phyloP scores from a whole-genome alignment of 192 early-diverging fungal species.

The Entophlyctis luteolus region DNA sequence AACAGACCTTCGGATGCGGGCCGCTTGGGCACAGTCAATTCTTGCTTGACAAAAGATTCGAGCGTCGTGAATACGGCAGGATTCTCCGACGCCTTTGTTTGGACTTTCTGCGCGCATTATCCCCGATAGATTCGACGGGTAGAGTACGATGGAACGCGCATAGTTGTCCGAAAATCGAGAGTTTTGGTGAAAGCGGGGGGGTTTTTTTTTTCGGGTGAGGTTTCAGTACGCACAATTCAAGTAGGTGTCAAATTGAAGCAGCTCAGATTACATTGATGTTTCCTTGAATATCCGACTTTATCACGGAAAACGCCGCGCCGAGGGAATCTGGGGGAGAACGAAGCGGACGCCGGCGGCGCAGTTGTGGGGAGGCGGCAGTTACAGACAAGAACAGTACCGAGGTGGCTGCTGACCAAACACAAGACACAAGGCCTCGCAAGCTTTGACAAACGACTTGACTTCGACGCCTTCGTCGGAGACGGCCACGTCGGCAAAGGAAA shows the following conservation, averaged over 20 bases:
- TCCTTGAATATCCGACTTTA: conserved; percentile 87
- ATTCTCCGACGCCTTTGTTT: conserved; percentile 64
- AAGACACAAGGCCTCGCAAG: conserved; percentile 16
- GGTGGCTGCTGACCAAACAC: conserved; percentile 18
- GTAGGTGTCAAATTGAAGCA: neutral
- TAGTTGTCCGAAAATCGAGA: too few relatives aligned
- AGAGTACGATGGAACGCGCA: neutral
- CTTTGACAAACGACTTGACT: conserved; percentile 6
- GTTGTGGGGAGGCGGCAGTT: neutral
- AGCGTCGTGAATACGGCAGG: conserved; percentile 71
- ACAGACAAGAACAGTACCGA: neutral
- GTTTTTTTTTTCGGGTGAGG: too few relatives aligned
- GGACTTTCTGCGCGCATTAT: conserved; percentile 67
- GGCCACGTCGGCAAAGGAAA: neutral
- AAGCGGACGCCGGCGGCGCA: neutral
- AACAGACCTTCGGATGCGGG: conserved; percentile 86
- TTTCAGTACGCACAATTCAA: too few relatives aligned
- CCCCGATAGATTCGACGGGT: neutral
- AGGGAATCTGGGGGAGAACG: conserved; percentile 31
- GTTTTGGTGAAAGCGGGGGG: too few relatives aligned
- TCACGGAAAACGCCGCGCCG: conserved; percentile 72
- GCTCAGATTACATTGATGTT: conserved; percentile 71
- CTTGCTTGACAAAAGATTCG: conserved; percentile 72
- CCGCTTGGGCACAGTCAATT: conserved; percentile 74
- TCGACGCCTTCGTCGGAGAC: conserved; percentile 19